These are phyloP conservation scores for Colletotrichum somersetense DNA, from an alignment of 2,329 filamentous ascomycete species.

Conservation along the genomic window DNA sequence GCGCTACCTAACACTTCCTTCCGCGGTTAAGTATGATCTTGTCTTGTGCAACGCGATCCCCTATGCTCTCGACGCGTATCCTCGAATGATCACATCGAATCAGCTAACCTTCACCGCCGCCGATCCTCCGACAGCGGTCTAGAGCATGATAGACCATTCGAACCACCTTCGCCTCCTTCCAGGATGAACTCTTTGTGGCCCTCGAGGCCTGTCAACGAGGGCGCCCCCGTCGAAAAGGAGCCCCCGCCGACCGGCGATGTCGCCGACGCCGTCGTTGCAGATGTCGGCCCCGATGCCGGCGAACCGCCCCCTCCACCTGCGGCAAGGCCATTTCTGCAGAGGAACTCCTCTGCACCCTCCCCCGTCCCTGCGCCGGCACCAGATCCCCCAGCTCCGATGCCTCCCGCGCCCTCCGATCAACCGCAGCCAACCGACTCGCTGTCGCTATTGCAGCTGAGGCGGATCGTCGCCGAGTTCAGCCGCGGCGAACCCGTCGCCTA, in stretches of 20 bases:
- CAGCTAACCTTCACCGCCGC: background rate
- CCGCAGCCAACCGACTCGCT: slow-evolving; percentile 74
- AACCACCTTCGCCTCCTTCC: slow-evolving; percentile 32
- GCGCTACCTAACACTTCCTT: slow-evolving; percentile 23
- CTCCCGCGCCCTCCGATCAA: slow-evolving; percentile 47
- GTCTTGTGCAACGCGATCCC: slow-evolving; percentile 8
- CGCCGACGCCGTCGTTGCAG: slow-evolving; percentile 57
- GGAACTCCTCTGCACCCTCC: slow-evolving; percentile 47
- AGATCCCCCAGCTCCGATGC: slow-evolving; percentile 43
- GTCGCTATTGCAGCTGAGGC: slow-evolving; percentile 79
- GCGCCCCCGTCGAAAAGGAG: slow-evolving; percentile 43
- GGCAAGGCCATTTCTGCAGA: slow-evolving; percentile 44
- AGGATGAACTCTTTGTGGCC: slow-evolving; percentile 62
- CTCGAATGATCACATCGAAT: background rate
- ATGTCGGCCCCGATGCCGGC: slow-evolving; percentile 52
- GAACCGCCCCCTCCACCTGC: slow-evolving; percentile 54
- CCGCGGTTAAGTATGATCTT: slow-evolving; percentile 22
- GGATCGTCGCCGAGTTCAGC: slow-evolving; percentile 80
- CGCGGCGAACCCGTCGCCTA: slow-evolving; percentile 79
- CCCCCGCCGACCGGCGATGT: slow-evolving; percentile 52
- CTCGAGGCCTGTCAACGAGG: slow-evolving; percentile 53
- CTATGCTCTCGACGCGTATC: slow-evolving; percentile 16
- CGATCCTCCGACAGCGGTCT: background rate
- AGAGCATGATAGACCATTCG: slow-evolving; percentile 32
- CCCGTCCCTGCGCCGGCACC: slow-evolving; percentile 39